Evolutionary conservation across 2,329 filamentous ascomycete species (phyloP).

Genomic region (Claviceps sorghi): DNA sequence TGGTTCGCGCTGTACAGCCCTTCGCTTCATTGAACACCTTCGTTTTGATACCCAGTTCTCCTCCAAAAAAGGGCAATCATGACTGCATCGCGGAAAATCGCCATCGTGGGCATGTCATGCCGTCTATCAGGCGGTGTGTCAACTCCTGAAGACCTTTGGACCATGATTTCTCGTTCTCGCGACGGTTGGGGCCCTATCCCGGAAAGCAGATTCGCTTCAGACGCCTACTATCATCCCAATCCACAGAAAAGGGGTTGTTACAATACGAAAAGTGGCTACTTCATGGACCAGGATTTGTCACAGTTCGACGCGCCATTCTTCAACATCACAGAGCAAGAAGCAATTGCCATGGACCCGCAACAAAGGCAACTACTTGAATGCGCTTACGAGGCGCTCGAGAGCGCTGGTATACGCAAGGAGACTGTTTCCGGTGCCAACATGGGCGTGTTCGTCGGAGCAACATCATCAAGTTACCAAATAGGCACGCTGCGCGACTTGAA

Average conservation of each 20-base stretch:
- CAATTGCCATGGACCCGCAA: slow-evolving; percentile 38
- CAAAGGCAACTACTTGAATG: slow-evolving; percentile 37
- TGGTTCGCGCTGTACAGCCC: neutral
- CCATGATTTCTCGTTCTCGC: slow-evolving; percentile 1
- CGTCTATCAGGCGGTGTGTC: slow-evolving; percentile 10
- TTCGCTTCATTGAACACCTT: neutral
- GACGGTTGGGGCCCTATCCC: slow-evolving; percentile 3
- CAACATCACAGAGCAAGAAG: slow-evolving; percentile 33
- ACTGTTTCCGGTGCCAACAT: slow-evolving; percentile 31
- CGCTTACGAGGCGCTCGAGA: slow-evolving; percentile 39
- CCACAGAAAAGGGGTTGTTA: slow-evolving; percentile 23
- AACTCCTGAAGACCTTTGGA: slow-evolving; percentile 10
- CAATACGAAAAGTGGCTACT: slow-evolving; percentile 23
- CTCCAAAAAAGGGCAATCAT: too few relatives aligned
- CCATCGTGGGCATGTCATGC: slow-evolving; percentile 12
- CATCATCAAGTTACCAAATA: slow-evolving; percentile 22
- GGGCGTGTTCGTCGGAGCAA: slow-evolving; percentile 32
- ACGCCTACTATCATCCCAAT: slow-evolving; percentile 26
- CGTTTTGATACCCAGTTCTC: neutral
- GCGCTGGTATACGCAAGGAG: slow-evolving; percentile 33
- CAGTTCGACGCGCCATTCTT: slow-evolving; percentile 39
- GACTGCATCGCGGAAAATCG: slow-evolving; percentile 6
- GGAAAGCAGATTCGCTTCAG: neutral
- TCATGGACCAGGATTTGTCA: slow-evolving; percentile 31
- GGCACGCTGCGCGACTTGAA: slow-evolving; percentile 28